phyloP scores from a whole-genome alignment of 1,284 basidiomycete genomes.

The Porogramme epimiltina region DNA sequence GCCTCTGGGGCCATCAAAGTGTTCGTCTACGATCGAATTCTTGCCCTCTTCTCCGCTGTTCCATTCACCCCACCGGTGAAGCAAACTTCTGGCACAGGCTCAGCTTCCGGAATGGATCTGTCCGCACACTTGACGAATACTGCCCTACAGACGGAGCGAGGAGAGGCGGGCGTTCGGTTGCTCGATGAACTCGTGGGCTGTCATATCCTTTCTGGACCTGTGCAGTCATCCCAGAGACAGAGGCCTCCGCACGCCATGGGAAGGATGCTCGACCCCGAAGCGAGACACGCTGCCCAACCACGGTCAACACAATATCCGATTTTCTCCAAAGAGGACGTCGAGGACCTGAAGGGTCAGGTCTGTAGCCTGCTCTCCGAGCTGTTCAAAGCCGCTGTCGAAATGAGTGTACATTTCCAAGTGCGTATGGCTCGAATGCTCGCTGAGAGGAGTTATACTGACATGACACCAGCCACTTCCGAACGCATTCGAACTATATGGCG shows the following conservation, averaged over 20 bases:
- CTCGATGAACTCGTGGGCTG: slow-evolving; percentile 78
- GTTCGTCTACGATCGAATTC: slow-evolving; percentile 80
- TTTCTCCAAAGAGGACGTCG: slow-evolving; percentile 53
- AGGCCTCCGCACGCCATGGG: slow-evolving; percentile 23
- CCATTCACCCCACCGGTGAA: slow-evolving; percentile 52
- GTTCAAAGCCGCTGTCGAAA: slow-evolving; percentile 84
- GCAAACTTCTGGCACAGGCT: slow-evolving; percentile 26
- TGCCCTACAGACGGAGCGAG: slow-evolving; percentile 77
- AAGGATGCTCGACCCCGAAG: slow-evolving; percentile 17
- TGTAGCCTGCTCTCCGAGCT: slow-evolving; percentile 73
- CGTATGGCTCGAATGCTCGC: slow-evolving; percentile 12
- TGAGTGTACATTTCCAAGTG: slow-evolving; percentile 88
- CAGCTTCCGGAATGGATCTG: slow-evolving; percentile 49
- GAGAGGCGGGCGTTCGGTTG: slow-evolving; percentile 71
- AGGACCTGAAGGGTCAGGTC: slow-evolving; percentile 63
- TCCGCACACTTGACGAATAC: slow-evolving; percentile 93
- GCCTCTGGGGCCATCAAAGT: slow-evolving; percentile 80
- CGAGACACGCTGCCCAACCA: slow-evolving; percentile 19
- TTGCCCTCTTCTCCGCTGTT: slow-evolving; percentile 83
- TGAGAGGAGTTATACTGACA: not conserved
- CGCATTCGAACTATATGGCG: slow-evolving; percentile 93
- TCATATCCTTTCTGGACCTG: slow-evolving; percentile 50
- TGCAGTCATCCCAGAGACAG: not conserved
- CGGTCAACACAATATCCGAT: slow-evolving; percentile 21
- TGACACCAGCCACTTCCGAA: slow-evolving; percentile 77